Conservation (phyloP, 179 eudicot species). For the Silene noctiflora region DNA sequence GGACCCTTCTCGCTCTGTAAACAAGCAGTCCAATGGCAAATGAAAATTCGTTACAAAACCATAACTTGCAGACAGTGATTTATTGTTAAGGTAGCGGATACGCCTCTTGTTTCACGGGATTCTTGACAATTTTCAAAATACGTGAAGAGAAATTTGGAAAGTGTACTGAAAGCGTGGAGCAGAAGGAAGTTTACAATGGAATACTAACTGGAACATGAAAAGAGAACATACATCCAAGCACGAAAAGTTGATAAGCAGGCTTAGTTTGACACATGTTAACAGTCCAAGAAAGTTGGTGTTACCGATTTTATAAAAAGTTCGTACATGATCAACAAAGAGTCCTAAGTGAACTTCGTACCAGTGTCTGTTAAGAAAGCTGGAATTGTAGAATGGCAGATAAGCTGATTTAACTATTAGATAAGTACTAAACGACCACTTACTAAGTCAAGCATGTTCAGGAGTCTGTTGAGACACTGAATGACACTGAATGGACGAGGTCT, state of each 20-base stretch:
- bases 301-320: neutral
- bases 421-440: neutral
- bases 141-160: neutral
- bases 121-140: neutral
- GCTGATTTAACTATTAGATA: neutral
- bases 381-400: neutral
- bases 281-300: neutral
- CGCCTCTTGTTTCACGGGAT: neutral
- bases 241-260: neutral
- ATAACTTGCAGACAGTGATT: neutral
- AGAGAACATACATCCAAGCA: neutral
- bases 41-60: neutral
- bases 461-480: no score
- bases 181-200: neutral
- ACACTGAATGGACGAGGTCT: no score
- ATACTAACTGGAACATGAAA: neutral
- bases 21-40: constrained; percentile 14
- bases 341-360: neutral
- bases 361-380: no score
- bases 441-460: neutral
- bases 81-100: neutral
- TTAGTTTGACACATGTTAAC: neutral
- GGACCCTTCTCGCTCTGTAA: constrained; percentile 53
- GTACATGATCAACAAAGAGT: neutral
- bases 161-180: neutral